Conservation (phyloP, 306 rosid genomes). For the Alnus rubra region DNA sequence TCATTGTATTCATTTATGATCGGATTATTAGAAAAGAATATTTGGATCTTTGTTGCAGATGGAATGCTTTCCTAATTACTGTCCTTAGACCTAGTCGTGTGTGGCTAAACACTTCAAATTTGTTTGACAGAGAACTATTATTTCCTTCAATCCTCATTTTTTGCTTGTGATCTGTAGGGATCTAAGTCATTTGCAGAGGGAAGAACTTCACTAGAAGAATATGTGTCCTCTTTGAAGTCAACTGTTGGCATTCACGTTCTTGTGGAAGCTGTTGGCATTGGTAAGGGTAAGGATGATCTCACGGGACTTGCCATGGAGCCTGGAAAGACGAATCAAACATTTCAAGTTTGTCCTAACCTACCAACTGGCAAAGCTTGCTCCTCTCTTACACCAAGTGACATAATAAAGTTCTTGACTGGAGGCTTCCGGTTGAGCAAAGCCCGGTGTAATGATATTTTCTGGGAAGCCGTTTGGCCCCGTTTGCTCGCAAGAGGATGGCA, state of each 20-base stretch:
- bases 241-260: slow-evolving; percentile 55
- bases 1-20: slow-evolving; percentile 1
- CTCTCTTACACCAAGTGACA: slow-evolving; percentile 60
- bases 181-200: slow-evolving; percentile 66
- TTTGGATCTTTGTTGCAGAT: slow-evolving; percentile 25
- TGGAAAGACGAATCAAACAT: slow-evolving; percentile 41
- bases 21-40: background rate
- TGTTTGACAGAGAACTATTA: slow-evolving; percentile 6
- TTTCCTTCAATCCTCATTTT: slow-evolving; percentile 29
- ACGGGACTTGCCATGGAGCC: slow-evolving; percentile 54
- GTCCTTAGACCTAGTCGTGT: background rate
- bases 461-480: slow-evolving; percentile 98
- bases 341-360: slow-evolving; percentile 32
- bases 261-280: slow-evolving; percentile 73
- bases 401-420: slow-evolving; percentile 61
- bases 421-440: slow-evolving; percentile 72
- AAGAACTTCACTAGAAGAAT: slow-evolving; percentile 61
- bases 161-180: slow-evolving; percentile 41
- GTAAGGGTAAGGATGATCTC: slow-evolving; percentile 73
- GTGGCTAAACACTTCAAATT: background rate
- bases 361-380: slow-evolving; percentile 58
- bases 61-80: background rate
- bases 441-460: slow-evolving; percentile 66
- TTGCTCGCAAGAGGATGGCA: slow-evolving; percentile 83
- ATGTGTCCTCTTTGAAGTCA: slow-evolving; percentile 60